A percentile compares a stretch with the other conserved stretches of the same genome.
Evolutionary conservation across 768 basidiomycete genomes (phyloP).

Genomic region (Lentinula sp.): DNA sequence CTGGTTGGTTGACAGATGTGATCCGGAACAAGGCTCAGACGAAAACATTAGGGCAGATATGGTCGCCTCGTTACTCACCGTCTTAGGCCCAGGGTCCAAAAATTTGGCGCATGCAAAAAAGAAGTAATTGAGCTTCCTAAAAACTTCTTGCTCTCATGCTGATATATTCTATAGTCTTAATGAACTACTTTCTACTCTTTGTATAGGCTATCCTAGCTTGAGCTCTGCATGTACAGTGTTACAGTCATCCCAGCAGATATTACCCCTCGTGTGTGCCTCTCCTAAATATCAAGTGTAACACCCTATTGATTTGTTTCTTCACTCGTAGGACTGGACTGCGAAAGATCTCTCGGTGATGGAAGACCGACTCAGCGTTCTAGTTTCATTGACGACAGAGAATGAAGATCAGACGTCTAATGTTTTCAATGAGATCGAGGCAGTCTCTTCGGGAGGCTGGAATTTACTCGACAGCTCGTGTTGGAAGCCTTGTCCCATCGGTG

Average conservation of each 20-base stretch:
- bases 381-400: conserved; percentile 14
- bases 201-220: conserved; percentile 19
- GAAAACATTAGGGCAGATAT: conserved; percentile 21
- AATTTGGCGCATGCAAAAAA: conserved; percentile 9
- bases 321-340: conserved; percentile 43
- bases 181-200: conserved; percentile 27
- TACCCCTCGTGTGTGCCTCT: conserved; percentile 14
- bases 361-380: conserved; percentile 37
- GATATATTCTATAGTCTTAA: conserved; percentile 6
- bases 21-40: conserved; percentile 11
- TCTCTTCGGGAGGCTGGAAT: conserved; percentile 46
- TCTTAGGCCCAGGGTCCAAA: conserved; percentile 22
- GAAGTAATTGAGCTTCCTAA: background rate
- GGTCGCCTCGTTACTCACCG: conserved; percentile 32
- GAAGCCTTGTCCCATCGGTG: no score
- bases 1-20: conserved; percentile 42
- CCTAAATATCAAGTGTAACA: conserved; percentile 6
- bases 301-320: background rate
- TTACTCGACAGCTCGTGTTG: conserved; percentile 5
- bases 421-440: background rate
- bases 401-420: background rate
- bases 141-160: background rate
- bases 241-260: conserved; percentile 10
- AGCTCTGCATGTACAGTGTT: background rate
- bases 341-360: conserved; percentile 53